phyloP scores from a whole-genome alignment of 2,329 filamentous ascomycete species.

The Penicillium sp. region DNA sequence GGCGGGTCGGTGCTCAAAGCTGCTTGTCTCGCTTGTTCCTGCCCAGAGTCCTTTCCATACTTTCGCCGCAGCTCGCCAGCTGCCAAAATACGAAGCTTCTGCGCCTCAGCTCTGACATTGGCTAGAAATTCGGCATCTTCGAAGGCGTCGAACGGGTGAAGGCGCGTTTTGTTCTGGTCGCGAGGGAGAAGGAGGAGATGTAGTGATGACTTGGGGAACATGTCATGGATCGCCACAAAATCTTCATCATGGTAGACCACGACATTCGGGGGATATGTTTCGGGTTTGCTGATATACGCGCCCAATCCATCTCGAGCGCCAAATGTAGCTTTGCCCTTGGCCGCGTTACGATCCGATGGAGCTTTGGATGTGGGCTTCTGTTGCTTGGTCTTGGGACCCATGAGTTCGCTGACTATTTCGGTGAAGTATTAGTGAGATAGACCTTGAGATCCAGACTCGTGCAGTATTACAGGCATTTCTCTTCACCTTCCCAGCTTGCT shows the following conservation, averaged over 20 bases:
- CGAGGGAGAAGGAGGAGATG: constrained; percentile 89
- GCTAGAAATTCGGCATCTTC: constrained; percentile 69
- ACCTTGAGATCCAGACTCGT: not conserved
- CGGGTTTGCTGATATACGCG: constrained; percentile 66
- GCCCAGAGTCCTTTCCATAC: constrained; percentile 63
- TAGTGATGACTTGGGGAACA: constrained; percentile 80
- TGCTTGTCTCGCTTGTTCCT: constrained; percentile 64
- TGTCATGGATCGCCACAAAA: constrained; percentile 77
- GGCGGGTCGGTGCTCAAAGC: constrained; percentile 61
- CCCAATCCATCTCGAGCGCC: constrained; percentile 64
- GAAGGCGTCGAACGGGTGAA: constrained; percentile 78
- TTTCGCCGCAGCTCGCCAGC: constrained; percentile 72
- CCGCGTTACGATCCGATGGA: constrained; percentile 18
- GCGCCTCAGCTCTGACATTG: constrained; percentile 62
- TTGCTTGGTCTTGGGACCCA: constrained; percentile 52
- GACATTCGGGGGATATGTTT: constrained; percentile 57
- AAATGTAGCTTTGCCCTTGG: constrained; percentile 20
- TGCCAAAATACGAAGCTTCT: constrained; percentile 64
- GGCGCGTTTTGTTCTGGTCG: constrained; percentile 57
- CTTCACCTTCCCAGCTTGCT: constrained; percentile 25
- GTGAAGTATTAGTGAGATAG: not conserved
- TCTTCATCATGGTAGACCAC: constrained; percentile 68
- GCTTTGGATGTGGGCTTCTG: constrained; percentile 22
- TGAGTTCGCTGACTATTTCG: constrained; percentile 54
- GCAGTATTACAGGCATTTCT: constrained; percentile 39